These are phyloP conservation scores for Euptelea pleiosperma DNA, from an alignment of 164 flowering plant species.

Conservation along the genomic window DNA sequence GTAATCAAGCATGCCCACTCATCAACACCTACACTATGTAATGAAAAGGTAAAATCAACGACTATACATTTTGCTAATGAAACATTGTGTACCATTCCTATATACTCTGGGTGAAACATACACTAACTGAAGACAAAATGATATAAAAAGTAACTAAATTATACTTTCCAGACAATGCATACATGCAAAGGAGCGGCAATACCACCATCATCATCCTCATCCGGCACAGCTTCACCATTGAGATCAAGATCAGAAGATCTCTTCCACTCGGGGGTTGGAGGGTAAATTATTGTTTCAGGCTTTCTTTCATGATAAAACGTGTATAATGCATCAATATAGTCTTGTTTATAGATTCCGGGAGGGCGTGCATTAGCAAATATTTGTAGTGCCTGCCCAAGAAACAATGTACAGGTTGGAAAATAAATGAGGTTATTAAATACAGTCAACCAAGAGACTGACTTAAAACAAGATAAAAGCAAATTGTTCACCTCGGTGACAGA, in stretches of 20 bases:
- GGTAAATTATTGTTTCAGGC: conserved; percentile 69
- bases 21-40: no score
- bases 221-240: conserved; percentile 87
- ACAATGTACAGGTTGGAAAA: not conserved
- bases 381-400: conserved; percentile 61
- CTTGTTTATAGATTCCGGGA: conserved; percentile 94
- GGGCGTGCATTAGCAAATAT: conserved; percentile 84
- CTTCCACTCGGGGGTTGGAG: conserved; percentile 98
- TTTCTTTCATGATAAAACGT: conserved; percentile 84
- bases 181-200: conserved; percentile 52
- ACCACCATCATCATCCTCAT: conserved; percentile 87
- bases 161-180: conserved; percentile 19
- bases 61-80: not conserved
- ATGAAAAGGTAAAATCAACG: no score
- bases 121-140: no score
- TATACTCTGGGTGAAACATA: no score
- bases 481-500: conserved; percentile 72
- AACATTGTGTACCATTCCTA: not conserved
- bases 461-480: not conserved
- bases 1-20: not conserved
- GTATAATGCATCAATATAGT: conserved; percentile 84
- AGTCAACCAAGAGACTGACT: not conserved
- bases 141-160: no score
- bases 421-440: not conserved
- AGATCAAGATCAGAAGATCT: conserved; percentile 89